These are phyloP conservation scores for Solanum chacoense DNA, from an alignment of 305 asterid species.

Conservation along the genomic window DNA sequence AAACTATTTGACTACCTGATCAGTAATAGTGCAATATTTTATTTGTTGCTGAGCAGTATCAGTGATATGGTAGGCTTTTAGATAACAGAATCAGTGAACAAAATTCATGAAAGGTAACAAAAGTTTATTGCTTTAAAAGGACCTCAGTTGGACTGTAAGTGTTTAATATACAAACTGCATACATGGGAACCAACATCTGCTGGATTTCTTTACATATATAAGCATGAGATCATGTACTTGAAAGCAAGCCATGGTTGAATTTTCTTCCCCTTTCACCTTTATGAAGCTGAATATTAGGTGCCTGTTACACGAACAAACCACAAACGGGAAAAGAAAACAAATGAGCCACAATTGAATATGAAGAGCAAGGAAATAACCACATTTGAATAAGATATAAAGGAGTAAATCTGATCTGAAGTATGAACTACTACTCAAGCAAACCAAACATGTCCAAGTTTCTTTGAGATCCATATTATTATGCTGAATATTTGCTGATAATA, in stretches of 20 bases:
- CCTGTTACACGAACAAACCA: constrained; percentile 6
- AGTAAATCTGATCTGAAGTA: not conserved
- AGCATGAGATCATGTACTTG: not conserved
- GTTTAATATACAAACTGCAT: not conserved
- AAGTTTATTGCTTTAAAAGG: not conserved
- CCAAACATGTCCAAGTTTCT: not conserved
- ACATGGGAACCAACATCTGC: not conserved
- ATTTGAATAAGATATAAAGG: not conserved
- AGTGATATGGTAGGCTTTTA: not conserved
- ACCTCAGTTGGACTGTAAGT: not conserved
- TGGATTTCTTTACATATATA: not conserved
- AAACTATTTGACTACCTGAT: not conserved
- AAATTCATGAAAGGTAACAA: not conserved
- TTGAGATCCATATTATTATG: not conserved
- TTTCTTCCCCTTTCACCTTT: constrained; percentile 2
- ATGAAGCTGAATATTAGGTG: not conserved
- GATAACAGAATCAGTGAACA: not conserved
- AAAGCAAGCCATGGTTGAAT: not conserved
- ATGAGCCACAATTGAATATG: not conserved
- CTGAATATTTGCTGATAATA: not conserved
- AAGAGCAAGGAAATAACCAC: not conserved
- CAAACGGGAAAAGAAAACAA: not conserved
- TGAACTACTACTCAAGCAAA: not conserved
- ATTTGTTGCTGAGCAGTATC: not conserved
- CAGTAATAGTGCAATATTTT: not conserved